Conservation (phyloP, 257 asterid genomes). For the Anisodus tanguticus region DNA sequence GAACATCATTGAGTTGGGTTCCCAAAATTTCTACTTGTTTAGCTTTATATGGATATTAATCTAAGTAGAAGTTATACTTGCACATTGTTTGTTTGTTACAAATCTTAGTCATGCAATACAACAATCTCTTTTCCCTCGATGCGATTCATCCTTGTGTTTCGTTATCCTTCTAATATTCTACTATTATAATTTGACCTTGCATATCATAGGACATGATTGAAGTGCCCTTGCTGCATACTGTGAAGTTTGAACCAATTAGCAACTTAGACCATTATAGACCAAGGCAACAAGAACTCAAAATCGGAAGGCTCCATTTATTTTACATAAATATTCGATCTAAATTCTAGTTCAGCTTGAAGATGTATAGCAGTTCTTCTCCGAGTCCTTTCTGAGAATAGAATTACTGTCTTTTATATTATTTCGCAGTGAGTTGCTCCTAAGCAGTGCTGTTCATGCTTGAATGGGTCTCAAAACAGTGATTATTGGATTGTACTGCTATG, state of each 20-base stretch:
- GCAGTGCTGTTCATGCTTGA: conserved; percentile 11
- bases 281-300: not conserved
- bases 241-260: not conserved
- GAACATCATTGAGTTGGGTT: conserved; percentile 16
- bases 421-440: not conserved
- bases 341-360: not conserved
- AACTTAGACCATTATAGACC: conserved; percentile 3
- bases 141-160: not conserved
- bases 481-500: conserved; percentile 12
- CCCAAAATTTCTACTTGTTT: not conserved
- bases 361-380: not conserved
- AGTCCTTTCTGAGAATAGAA: conserved; percentile 14
- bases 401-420: not conserved
- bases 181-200: not conserved
- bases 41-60: not conserved
- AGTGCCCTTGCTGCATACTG: not conserved
- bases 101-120: not conserved
- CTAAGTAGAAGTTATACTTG: not conserved
- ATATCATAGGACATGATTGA: not conserved
- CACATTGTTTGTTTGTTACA: not conserved
- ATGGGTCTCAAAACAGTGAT: conserved; percentile 8
- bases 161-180: conserved; percentile 9
- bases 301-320: conserved; percentile 2
- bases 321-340: not conserved
- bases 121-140: not conserved